phyloP scores from a whole-genome alignment of 352 stramenopile genomes.

The Plasmopara halstedii region DNA sequence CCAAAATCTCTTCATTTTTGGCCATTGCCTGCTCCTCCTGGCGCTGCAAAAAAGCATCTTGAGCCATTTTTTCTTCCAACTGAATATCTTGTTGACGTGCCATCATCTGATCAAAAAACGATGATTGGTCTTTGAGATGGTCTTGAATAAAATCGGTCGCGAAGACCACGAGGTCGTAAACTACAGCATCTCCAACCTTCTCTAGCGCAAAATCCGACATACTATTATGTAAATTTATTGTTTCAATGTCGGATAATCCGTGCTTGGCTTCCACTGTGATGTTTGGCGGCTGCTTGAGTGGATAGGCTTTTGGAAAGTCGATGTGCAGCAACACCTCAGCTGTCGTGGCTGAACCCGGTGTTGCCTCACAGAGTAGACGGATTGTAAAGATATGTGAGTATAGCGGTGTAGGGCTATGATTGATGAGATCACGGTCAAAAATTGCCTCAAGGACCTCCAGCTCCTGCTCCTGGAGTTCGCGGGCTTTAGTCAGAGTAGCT shows the following conservation, averaged over 20 bases:
- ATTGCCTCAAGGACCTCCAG: slow-evolving; percentile 79
- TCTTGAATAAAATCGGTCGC: slow-evolving; percentile 78
- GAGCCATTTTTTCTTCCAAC: slow-evolving; percentile 47
- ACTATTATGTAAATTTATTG: slow-evolving; percentile 39
- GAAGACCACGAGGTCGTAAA: slow-evolving; percentile 80
- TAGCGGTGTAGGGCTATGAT: slow-evolving; percentile 67
- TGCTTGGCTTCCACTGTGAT: slow-evolving; percentile 62
- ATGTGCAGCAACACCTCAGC: slow-evolving; percentile 73
- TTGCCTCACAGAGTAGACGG: slow-evolving; percentile 48
- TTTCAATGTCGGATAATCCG: slow-evolving; percentile 64
- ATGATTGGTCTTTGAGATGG: slow-evolving; percentile 75
- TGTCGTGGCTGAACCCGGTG: slow-evolving; percentile 25
- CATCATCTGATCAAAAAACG: slow-evolving; percentile 86
- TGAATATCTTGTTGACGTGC: slow-evolving; percentile 66
- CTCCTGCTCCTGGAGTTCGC: slow-evolving; percentile 68
- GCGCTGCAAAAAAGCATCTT: slow-evolving; percentile 42
- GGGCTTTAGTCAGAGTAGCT: slow-evolving; percentile 35
- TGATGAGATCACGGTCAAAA: slow-evolving; percentile 60
- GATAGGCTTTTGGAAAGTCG: slow-evolving; percentile 59
- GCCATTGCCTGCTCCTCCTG: slow-evolving; percentile 55
- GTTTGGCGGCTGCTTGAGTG: slow-evolving; percentile 52
- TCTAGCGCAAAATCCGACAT: slow-evolving; percentile 53
- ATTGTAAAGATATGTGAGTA: slow-evolving; percentile 83
- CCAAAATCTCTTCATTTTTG: slow-evolving; percentile 70
- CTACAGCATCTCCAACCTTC: slow-evolving; percentile 65